Base-by-base conservation (phyloP, 371 early-diverging fungal genomes). In the Syncephalastrum monosporum region DNA sequence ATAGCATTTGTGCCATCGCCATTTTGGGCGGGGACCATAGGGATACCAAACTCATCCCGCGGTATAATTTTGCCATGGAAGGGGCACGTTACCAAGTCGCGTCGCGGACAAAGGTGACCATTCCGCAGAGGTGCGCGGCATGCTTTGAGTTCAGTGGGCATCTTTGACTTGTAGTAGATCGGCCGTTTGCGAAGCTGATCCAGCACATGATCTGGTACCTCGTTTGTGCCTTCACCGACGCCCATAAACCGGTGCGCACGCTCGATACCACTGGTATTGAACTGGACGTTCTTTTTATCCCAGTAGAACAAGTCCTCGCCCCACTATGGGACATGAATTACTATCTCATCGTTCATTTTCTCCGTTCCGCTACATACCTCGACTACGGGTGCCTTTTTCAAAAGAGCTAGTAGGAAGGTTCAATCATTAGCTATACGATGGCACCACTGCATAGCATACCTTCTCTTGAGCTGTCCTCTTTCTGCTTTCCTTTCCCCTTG, bases 291-390 rank as follows among this genome's bases (percentile, higher is more conserved):
- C 5, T 68, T 71, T 54, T 82, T 76, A 50, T 83, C 86, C 90
- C 90, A 90, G 47, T 88, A 82, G n/a, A 81, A 79, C 25, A 90
- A 61, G 60, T 88, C 90, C 0, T 83, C 79, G 3, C 82, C 90
- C 78, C 84, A 89, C 72, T 72, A 45, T 24, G 41, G 3, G 33
- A 19, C 24, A 12, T 7, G 42, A 53, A 7, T 46, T 14, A 25
- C 12, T 47, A 47, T n/a, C 10, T 27, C 42, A 13, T 14, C 0
- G 27, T 27, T 5, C 27, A 27, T 44, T 43, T 57, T 1, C 47
- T 50, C 42, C 23, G 3, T n/a, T 3, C n/a, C 15, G 7, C 12
- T 23, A 21, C 47, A 42, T 72, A 74, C 75, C 33, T 82, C 81
- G 7, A 89, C 75, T 1, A 89, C 75, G 0, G 90, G 90, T 15